Evolutionary conservation across 106 monocot species (phyloP), one percentile per base, ranked within the genome.

Genomic region (Hemerocallis citrina): DNA sequence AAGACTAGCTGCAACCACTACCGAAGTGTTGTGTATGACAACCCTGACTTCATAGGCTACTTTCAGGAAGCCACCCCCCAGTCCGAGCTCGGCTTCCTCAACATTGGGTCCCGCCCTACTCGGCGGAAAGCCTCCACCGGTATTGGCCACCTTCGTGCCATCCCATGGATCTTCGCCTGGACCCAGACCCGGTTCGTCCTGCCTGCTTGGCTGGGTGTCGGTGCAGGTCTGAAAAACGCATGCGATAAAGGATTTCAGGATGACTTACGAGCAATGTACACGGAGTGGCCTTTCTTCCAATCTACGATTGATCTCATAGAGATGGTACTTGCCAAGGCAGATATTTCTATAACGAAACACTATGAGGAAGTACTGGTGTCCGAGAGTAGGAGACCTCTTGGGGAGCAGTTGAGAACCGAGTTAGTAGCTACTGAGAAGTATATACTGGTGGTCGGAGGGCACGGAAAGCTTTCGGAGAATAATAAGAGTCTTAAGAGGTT

Each of bases 121-220:
- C 64, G 86, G 14, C 64, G 92, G 43, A 93, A 85, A 52, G 44
- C 78, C 27, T 77, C 81, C 3, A 68, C 72, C 1, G 93, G 79
- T 3, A 93, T 93, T 15, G 73, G 79, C 0, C 87, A 85, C 55
- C 79, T 93, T 10, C 78, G 93, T 11, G 93, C 93, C 34, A 93
- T 93, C 36, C 93, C 93, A 2, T 93, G 93, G 93, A 65, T 89
- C 33, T 93, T 93, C n/a, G 93, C 93, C 7, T 93, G 93, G 93
- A 93, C 93, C 7, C 93, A 93, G 33, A 89, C 93, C 17, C 75
- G 93, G 14, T 82, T 80, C 7, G 93, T 85, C 11, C 79, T 93
- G 10, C 93, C 93, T 0, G 81, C 93, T 9, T 93, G 93, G 93
- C 75, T 93, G 0, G 93, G 93, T 0, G 71, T 93, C 4, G 93